phyloP scores from a whole-genome alignment of 352 stramenopile species.

The Phytophthora pisi region DNA sequence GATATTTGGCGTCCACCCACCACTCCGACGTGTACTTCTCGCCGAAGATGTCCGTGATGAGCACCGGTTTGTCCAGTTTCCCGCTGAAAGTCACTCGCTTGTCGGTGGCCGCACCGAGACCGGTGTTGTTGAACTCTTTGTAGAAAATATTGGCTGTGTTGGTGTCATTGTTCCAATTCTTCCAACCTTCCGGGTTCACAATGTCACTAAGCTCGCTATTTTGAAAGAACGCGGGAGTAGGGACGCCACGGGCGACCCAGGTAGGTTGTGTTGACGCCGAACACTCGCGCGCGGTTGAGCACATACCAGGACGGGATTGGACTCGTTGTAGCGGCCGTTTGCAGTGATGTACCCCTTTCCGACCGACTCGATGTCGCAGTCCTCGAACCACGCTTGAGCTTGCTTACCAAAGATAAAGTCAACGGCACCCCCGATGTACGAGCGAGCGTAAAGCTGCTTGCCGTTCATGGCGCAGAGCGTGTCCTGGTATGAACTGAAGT shows the following conservation, averaged over 20 bases:
- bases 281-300: no score
- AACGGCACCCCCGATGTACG: constrained; percentile 12
- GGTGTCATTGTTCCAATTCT: not conserved
- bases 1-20: constrained; percentile 12
- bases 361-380: constrained; percentile 1
- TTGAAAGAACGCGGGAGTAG: no score
- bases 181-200: not conserved
- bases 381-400: constrained; percentile 8
- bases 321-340: not conserved
- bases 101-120: not conserved
- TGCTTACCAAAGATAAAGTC: constrained; percentile 16
- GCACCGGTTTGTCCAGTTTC: constrained; percentile 1
- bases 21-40: constrained; percentile 3
- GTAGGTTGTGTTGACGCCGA: no score
- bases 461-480: constrained; percentile 13
- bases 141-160: not conserved
- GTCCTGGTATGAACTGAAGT: constrained; percentile 19
- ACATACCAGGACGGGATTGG: constrained; percentile 3
- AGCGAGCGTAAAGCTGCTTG: constrained; percentile 3
- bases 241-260: constrained; percentile 20
- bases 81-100: constrained; percentile 9
- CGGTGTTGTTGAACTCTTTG: constrained; percentile 23
- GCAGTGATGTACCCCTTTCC: constrained; percentile 1
- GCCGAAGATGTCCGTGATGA: constrained; percentile 9
- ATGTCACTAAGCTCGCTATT: not conserved